Evolutionary conservation across 2,329 filamentous ascomycete genomes (phyloP).

Genomic region (Ophiostoma tasmaniense): DNA sequence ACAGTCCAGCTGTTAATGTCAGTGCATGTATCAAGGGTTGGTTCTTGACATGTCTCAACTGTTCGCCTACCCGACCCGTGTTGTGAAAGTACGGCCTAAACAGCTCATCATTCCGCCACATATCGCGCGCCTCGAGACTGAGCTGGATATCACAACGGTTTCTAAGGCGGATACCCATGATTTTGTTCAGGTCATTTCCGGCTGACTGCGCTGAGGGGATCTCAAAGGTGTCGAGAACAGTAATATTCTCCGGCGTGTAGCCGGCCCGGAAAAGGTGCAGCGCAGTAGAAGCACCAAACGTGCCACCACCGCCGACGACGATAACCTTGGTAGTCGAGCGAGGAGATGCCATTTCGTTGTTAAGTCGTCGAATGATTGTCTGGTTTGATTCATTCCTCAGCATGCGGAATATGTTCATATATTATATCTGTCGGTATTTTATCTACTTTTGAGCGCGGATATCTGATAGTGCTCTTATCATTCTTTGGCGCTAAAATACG

Average conservation of each 20-base stretch:
- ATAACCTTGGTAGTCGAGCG: background rate
- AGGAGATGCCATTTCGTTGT: background rate
- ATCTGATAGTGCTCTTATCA: background rate
- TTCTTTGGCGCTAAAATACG: background rate
- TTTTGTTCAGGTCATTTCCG: constrained; percentile 8
- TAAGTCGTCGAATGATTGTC: background rate
- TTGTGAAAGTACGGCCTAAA: constrained; percentile 8
- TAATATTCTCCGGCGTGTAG: background rate
- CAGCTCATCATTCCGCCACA: constrained; percentile 5
- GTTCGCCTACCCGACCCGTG: background rate
- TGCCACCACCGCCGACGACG: constrained; percentile 5
- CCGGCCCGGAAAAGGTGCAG: background rate
- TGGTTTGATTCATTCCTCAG: background rate
- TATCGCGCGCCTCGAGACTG: constrained; percentile 4
- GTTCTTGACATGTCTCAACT: background rate
- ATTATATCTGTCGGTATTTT: background rate
- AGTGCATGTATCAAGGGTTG: background rate
- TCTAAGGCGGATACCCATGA: background rate
- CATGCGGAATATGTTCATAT: background rate
- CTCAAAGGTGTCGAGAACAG: background rate
- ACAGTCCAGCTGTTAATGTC: background rate
- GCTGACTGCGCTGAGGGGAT: background rate
- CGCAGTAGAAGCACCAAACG: background rate
- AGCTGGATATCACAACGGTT: constrained; percentile 1
- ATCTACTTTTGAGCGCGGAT: background rate